Base-by-base conservation (phyloP, 2,329 filamentous ascomycete genomes). In the Diaporthe batatas region DNA sequence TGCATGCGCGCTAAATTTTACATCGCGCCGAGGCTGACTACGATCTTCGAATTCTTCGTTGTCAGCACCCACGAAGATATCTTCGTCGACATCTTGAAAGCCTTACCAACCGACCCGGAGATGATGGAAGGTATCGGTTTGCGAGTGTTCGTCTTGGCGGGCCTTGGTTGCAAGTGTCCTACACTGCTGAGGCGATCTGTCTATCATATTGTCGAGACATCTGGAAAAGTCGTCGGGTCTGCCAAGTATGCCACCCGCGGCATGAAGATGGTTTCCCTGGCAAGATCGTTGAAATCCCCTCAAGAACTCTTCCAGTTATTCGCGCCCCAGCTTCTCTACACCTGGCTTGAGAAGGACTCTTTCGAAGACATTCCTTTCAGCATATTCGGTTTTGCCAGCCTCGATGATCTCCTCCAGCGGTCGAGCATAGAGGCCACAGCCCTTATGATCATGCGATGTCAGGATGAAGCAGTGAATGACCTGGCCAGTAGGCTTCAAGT, bases 201-300 rank as follows among this genome's bases (percentile, higher is more conserved):
- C 23, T 99, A 98, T 80, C 93, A 96, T 80, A 95, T 98, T 29
- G 98, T 98, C 77, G 96, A 98, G 80, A 94, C 93, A 0, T 93
- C 95, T 1, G 94, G 93, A 1, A 91, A 91, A 72, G 90, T 97
- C 18, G 83, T 88, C 3, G 82, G 84, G 14, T 92, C 93, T 8
- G 86, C 87, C 25, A 84, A 86, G 25, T 93, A 98, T 82, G 95
- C 96, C 1, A 89, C 89, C 71, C 88, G 88, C 68, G 97, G 94
- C 77, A 86, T 98, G 55, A 80, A 82, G 6, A 85, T 88, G 16
- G 91, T 98, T 42, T 90, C 95, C 5, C 82, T 80, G 16, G 86
- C 88, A 0, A 87, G 98, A 44, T 83, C 87, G 0, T 87, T 98
- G 29, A 82, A 86, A 32, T 90, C 90, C 57, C 86, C 94, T 0